phyloP scores from a whole-genome alignment of 1,139 yeast genomes.

The Geotrichum cucujoidarum region DNA sequence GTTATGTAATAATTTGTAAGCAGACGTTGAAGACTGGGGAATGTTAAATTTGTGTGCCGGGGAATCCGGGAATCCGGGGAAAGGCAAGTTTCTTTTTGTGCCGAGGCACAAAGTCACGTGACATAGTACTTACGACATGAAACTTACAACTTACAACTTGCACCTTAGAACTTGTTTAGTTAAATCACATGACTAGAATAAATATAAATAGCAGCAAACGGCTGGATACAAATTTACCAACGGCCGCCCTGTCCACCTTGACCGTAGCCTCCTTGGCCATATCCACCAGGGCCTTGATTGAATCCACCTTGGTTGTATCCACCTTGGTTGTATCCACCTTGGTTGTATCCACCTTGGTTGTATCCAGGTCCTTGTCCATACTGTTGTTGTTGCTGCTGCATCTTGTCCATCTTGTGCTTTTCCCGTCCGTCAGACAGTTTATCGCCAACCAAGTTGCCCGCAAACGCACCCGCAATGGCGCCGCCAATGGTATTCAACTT shows the following conservation, averaged over 20 bases:
- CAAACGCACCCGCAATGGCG: conserved; percentile 56
- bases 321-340: conserved; percentile 15
- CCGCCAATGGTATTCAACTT: conserved; percentile 53
- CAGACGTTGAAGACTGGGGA: too few relatives aligned
- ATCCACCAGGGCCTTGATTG: neutral
- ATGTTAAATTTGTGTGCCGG: too few relatives aligned
- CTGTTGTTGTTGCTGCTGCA: conserved; percentile 23
- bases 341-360: conserved; percentile 25
- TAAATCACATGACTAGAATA: too few relatives aligned
- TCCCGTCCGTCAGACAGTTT: conserved; percentile 25
- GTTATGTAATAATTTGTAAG: too few relatives aligned
- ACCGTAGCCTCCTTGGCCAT: neutral
- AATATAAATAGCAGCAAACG: too few relatives aligned
- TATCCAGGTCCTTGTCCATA: conserved; percentile 24
- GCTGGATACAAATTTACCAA: neutral
- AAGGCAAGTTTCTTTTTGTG: too few relatives aligned
- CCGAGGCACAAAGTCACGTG: too few relatives aligned
- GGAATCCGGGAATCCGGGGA: too few relatives aligned
- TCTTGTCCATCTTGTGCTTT: conserved; percentile 24
- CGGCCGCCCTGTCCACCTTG: conserved; percentile 15
- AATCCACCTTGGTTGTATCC: neutral
- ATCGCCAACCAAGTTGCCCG: conserved; percentile 53
- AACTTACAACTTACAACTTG: too few relatives aligned
- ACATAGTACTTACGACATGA: too few relatives aligned
- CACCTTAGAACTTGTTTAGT: too few relatives aligned